Conservation (phyloP, 2,329 filamentous ascomycete species). For the Hymenoscyphus fructigenus region DNA sequence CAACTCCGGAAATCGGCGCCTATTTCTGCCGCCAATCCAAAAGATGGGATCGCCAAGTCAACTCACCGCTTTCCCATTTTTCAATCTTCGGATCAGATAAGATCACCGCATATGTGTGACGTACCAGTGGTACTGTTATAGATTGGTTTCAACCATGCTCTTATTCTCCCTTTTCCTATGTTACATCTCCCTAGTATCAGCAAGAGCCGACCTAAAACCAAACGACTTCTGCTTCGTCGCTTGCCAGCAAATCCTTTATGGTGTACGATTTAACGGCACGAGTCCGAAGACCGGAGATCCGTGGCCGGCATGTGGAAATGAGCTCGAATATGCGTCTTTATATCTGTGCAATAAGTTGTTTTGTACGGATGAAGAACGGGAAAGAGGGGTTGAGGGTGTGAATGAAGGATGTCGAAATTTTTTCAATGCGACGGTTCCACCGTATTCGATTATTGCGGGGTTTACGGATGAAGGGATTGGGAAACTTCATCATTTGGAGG, state of each 20-base stretch:
- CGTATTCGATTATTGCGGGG: neutral
- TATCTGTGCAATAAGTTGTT: neutral
- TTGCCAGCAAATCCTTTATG: conserved; percentile 1
- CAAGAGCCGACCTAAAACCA: neutral
- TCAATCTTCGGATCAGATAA: conserved; percentile 8
- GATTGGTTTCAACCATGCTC: neutral
- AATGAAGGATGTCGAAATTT: conserved; percentile 1
- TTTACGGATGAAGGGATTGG: neutral
- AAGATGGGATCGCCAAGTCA: neutral
- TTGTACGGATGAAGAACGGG: conserved; percentile 6
- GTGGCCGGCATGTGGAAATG: conserved; percentile 4
- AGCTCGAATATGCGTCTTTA: neutral
- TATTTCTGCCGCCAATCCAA: neutral
- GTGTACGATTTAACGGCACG: conserved; percentile 4
- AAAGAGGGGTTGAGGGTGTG: neutral
- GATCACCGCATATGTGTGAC: neutral
- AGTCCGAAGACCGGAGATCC: neutral
- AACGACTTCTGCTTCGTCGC: conserved; percentile 6
- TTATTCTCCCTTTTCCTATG: neutral
- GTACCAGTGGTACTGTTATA: neutral
- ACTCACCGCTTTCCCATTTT: neutral
- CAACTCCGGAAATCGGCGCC: neutral
- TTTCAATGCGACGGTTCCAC: neutral
- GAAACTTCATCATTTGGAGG: neutral
- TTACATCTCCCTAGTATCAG: conserved; percentile 1